phyloP scores from a whole-genome alignment of 345 rosid genomes.

The Iberis pinnata region DNA sequence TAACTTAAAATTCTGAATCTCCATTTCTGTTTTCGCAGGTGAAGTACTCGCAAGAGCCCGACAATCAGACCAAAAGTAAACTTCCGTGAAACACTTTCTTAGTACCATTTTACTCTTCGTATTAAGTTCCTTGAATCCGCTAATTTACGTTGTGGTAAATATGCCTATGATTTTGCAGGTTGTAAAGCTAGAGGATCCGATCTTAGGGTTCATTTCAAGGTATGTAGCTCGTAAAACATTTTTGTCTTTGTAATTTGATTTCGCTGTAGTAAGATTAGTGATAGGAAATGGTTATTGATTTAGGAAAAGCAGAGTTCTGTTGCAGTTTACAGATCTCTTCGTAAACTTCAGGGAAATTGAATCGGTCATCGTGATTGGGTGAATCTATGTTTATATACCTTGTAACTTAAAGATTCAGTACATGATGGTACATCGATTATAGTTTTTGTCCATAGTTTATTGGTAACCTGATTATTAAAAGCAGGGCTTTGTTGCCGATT shows the following conservation, averaged over 20 bases:
- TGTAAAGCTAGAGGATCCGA: constrained; percentile 96
- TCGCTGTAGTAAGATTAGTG: background rate
- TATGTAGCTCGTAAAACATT: constrained; percentile 23
- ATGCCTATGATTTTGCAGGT: constrained; percentile 39
- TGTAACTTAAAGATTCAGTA: constrained; percentile 46
- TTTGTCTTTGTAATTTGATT: background rate
- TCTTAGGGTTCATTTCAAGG: constrained; percentile 97
- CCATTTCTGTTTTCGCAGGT: constrained; percentile 41
- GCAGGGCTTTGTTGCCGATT: constrained; percentile 31
- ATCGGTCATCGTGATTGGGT: constrained; percentile 53
- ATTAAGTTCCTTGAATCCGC: background rate
- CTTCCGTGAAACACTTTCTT: background rate
- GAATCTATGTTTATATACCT: constrained; percentile 45
- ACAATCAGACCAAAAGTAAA: constrained; percentile 80
- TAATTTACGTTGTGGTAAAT: background rate
- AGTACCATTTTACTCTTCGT: background rate
- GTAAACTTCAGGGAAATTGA: constrained; percentile 48
- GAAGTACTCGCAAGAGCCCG: constrained; percentile 93
- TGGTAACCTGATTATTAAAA: constrained; percentile 30
- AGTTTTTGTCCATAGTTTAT: too few relatives aligned
- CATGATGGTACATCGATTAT: constrained; percentile 41
- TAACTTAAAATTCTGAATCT: background rate
- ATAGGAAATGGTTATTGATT: constrained; percentile 29
- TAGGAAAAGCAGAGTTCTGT: constrained; percentile 53
- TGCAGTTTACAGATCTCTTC: constrained; percentile 43